Evolutionary conservation across 176 grass and related monocot genomes (phyloP), one percentile per base, ranked within the genome.

Genomic region (Oryza rufipogon): DNA sequence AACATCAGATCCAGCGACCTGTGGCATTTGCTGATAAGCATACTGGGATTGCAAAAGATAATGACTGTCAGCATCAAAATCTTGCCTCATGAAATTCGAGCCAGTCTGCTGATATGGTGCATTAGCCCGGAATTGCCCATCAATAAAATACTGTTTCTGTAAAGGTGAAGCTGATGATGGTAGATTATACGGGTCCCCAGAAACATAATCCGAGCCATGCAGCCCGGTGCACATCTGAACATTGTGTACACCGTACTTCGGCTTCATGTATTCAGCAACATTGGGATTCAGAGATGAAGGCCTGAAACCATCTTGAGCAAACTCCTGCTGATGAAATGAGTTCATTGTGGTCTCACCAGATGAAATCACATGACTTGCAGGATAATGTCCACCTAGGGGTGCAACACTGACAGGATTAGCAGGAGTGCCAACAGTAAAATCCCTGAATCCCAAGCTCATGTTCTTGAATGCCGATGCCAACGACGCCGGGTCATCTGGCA

Each of bases 401-500:
- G 22, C 20, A 78, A 17, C 74, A 66, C 12, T 73, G 23, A 33
- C 33, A 66, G 42, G 36, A 48, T 56, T 66, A 67, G 45, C 17
- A 73, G 68, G 54, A 72, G 17, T 28, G 13, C 30, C 66, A 52
- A 32, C 14, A 76, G 83, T 25, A 7, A 42, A 54, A 68, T 76
- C 91, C 54, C 56, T 78, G 22, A 92, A 83, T 13, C 54, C 76
- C 46, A 88, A 72, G 67, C 39, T 63, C 58, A 93, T 33, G 56
- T 80, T 84, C 11, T 30, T 23, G 34, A 94, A 88, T 68, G 76
- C 83, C 7, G 63, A 76, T 69, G 80, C 2, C 34, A 97, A 48
- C 1, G 64, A 73, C 71, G 52, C 70, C 74, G 74, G 74, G 10
- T 89, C 80, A 42, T 94, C 89, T 38, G 84, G 44, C 72, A 92